Percentiles rank a stretch among this genome's conserved stretches.
phyloP scores from a whole-genome alignment of 805 yeast genomes.

The Lachancea meyersii region DNA sequence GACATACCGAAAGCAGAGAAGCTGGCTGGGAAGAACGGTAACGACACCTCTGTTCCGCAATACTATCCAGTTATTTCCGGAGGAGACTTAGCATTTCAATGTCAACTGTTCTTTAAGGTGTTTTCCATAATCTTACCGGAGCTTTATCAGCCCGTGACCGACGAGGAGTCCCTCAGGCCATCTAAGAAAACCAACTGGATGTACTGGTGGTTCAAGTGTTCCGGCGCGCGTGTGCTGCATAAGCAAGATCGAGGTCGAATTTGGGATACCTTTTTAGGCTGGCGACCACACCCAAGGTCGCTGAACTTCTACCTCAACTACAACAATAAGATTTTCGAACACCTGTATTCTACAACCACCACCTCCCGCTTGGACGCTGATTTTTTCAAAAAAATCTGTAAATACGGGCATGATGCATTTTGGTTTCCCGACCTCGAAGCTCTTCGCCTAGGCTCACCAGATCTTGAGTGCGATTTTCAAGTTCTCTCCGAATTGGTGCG shows the following conservation, averaged over 20 bases:
- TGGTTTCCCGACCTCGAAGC: conserved; percentile 34
- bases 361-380: conserved; percentile 3
- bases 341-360: conserved; percentile 19
- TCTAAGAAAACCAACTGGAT: conserved; percentile 73
- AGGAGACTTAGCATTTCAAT: conserved; percentile 30
- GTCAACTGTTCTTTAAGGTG: conserved; percentile 48
- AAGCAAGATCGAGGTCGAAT: conserved; percentile 75
- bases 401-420: conserved; percentile 27
- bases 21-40: conserved; percentile 12
- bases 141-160: conserved; percentile 64
- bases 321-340: conserved; percentile 28
- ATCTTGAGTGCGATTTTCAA: conserved; percentile 24
- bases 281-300: conserved; percentile 44
- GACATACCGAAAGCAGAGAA: conserved; percentile 35
- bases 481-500: conserved; percentile 26
- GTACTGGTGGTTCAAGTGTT: conserved; percentile 90
- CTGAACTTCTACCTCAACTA: conserved; percentile 33
- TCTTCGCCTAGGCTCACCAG: conserved; percentile 23
- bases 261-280: conserved; percentile 85
- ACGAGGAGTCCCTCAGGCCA: conserved; percentile 67
- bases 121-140: conserved; percentile 67
- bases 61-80: conserved; percentile 33
- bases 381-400: conserved; percentile 12
- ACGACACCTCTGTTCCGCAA: conserved; percentile 10
- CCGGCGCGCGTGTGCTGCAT: conserved; percentile 82